Conservation (phyloP, 2,329 filamentous ascomycete species). For the Xylariaceae sp. region DNA sequence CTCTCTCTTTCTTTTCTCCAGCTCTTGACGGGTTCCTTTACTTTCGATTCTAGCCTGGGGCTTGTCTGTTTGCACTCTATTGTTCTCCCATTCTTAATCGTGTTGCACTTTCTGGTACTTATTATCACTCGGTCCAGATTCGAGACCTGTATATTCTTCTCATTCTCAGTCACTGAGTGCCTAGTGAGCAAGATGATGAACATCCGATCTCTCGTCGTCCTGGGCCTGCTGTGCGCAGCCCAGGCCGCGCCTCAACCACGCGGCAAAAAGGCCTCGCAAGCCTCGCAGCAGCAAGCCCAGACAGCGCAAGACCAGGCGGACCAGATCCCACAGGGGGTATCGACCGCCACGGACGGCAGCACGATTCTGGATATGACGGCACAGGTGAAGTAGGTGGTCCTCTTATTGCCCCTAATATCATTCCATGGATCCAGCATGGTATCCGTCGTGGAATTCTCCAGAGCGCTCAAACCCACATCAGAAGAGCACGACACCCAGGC, state of each 20-base stretch:
- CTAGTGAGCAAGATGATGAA: slow-evolving; percentile 20
- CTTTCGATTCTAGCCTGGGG: slow-evolving; percentile 4
- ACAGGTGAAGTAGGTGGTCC: slow-evolving; percentile 42
- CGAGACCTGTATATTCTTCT: too few relatives aligned
- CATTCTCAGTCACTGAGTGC: not conserved
- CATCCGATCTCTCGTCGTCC: slow-evolving; percentile 21
- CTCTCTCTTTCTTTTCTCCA: slow-evolving; percentile 1
- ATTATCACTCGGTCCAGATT: too few relatives aligned
- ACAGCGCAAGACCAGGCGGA: slow-evolving; percentile 23
- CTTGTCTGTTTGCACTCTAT: not conserved
- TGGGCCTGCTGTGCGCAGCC: slow-evolving; percentile 16
- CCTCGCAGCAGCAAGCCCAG: slow-evolving; percentile 11
- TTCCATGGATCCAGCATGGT: not conserved
- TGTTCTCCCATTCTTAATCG: not conserved
- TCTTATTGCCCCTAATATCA: not conserved
- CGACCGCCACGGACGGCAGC: slow-evolving; percentile 47
- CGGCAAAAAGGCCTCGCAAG: slow-evolving; percentile 4
- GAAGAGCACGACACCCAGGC: too few relatives aligned
- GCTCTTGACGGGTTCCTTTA: slow-evolving; percentile 18
- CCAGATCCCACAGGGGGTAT: slow-evolving; percentile 32
- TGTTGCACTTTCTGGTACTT: not conserved
- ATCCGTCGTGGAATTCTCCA: not conserved
- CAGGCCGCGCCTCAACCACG: slow-evolving; percentile 19
- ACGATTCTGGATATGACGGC: slow-evolving; percentile 52
- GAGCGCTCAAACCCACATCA: not conserved